Conservation (phyloP, 768 basidiomycete species). For the Podaxis sp. region DNA sequence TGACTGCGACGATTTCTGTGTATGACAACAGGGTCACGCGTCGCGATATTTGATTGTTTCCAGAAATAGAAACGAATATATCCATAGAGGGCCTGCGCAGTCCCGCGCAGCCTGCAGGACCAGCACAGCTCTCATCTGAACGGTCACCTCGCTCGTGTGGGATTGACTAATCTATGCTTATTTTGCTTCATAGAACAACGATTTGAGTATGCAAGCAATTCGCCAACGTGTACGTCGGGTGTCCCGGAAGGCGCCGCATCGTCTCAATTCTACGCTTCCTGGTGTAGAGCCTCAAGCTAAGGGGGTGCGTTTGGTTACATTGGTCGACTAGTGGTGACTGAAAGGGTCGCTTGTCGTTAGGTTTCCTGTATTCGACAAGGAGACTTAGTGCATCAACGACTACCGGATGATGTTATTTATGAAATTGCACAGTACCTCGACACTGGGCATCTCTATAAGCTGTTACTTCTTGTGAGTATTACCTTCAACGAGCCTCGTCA, state of each 20-base stretch:
- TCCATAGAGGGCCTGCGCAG: too few relatives aligned
- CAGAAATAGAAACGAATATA: too few relatives aligned
- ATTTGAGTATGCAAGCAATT: neutral
- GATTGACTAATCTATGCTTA: neutral
- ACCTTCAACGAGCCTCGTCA: neutral
- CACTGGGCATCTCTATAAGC: neutral
- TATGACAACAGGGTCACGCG: too few relatives aligned
- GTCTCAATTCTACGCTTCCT: neutral
- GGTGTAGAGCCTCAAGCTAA: neutral
- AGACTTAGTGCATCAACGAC: neutral
- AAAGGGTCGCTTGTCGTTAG: neutral
- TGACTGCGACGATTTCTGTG: too few relatives aligned
- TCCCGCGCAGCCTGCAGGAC: too few relatives aligned
- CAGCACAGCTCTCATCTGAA: neutral
- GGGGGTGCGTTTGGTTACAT: neutral
- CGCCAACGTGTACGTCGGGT: neutral
- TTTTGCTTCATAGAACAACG: neutral
- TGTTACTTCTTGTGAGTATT: conserved; percentile 1
- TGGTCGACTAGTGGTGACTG: neutral
- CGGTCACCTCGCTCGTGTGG: neutral
- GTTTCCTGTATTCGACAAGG: neutral
- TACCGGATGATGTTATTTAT: conserved; percentile 8
- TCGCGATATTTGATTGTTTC: too few relatives aligned
- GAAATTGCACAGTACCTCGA: conserved; percentile 4
- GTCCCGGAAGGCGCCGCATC: neutral